Conservation (phyloP, 345 rosid genomes). For the Salix dunnii region DNA sequence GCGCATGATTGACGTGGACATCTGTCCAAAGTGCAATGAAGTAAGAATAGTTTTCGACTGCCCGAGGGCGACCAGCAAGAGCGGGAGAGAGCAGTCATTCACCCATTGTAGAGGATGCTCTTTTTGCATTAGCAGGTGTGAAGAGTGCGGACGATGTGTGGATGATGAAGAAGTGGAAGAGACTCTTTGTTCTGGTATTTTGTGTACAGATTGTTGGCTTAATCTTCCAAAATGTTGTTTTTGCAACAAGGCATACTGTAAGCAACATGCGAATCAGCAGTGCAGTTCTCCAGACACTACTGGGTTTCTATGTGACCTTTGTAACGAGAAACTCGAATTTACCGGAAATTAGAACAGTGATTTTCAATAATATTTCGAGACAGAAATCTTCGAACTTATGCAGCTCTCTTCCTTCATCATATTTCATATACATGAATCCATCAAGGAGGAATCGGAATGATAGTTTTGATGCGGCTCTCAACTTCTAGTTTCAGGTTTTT, state of each 20-base stretch:
- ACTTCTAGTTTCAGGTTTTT: no score
- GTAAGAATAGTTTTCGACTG: conserved; percentile 59
- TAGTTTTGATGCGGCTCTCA: no score
- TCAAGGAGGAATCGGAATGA: no score
- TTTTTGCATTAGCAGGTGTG: conserved; percentile 62
- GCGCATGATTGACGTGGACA: conserved; percentile 44
- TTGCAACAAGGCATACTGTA: conserved; percentile 73
- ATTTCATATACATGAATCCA: no score
- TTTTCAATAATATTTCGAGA: no score
- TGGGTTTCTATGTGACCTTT: conserved; percentile 57
- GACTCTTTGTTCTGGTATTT: conserved; percentile 42
- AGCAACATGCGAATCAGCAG: conserved; percentile 28
- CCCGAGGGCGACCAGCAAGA: conserved; percentile 42
- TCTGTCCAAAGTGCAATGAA: conserved; percentile 62
- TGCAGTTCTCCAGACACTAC: conserved; percentile 10
- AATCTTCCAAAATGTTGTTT: conserved; percentile 61
- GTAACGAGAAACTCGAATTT: conserved; percentile 29
- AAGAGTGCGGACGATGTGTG: conserved; percentile 56
- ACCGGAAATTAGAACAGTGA: no score
- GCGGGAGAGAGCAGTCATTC: conserved; percentile 11
- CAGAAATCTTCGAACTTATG: no score
- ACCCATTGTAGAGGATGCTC: conserved; percentile 53
- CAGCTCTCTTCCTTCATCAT: no score
- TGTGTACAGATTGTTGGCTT: conserved; percentile 74
- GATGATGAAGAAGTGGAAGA: conserved; percentile 43